These are phyloP conservation scores for Chionographis japonica DNA, from an alignment of 106 monocot species.

Conservation along the genomic window DNA sequence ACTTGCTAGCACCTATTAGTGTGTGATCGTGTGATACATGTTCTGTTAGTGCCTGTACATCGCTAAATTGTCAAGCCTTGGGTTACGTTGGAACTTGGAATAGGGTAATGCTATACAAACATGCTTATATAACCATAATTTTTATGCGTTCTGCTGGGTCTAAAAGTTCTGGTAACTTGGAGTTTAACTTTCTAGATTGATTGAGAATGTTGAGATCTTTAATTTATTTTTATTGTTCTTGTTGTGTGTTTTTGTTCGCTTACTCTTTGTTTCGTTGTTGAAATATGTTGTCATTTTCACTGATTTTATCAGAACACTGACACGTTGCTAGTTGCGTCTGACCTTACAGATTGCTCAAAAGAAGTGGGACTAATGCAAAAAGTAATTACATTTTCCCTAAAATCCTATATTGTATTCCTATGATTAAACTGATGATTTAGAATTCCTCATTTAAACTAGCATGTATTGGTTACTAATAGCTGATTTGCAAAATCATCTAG, in stretches of 20 bases:
- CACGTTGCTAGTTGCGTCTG: background rate
- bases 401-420: background rate
- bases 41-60: too few relatives aligned
- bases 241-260: background rate
- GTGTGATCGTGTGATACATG: too few relatives aligned
- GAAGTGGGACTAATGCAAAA: conserved; percentile 30
- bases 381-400: conserved; percentile 35
- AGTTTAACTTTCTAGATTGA: too few relatives aligned
- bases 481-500: conserved; percentile 20
- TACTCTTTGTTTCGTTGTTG: background rate
- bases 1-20: too few relatives aligned
- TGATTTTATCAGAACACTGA: background rate
- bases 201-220: too few relatives aligned
- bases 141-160: too few relatives aligned
- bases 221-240: too few relatives aligned
- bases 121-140: too few relatives aligned
- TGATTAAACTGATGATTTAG: background rate
- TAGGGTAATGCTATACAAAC: too few relatives aligned
- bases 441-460: background rate
- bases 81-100: too few relatives aligned
- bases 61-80: too few relatives aligned
- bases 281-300: background rate
- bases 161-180: too few relatives aligned
- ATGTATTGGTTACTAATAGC: background rate
- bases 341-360: conserved; percentile 44